phyloP scores from a whole-genome alignment of 805 yeast genomes.

The Saturnispora silvae region DNA sequence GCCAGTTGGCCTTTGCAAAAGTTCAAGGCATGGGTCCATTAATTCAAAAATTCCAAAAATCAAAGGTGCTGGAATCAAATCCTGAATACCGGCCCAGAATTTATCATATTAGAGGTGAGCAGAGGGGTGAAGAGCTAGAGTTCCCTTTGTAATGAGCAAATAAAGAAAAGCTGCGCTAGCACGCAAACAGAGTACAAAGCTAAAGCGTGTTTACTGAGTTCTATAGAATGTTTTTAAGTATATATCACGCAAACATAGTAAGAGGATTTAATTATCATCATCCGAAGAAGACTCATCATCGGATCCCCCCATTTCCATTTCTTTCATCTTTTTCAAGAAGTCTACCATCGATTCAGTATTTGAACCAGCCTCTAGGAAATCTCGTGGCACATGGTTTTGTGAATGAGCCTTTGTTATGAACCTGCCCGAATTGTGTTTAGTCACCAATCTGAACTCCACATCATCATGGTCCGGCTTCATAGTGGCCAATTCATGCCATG shows the following conservation, averaged over 20 bases:
- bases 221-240: too few relatives aligned
- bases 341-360: slow-evolving; percentile 63
- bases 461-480: slow-evolving; percentile 26
- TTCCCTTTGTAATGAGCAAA: too few relatives aligned
- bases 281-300: slow-evolving; percentile 7
- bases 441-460: slow-evolving; percentile 50
- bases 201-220: too few relatives aligned
- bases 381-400: slow-evolving; percentile 86
- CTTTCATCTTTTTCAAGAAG: slow-evolving; percentile 43
- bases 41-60: slow-evolving; percentile 37
- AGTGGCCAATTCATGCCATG: slow-evolving; percentile 69
- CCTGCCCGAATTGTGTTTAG: slow-evolving; percentile 58
- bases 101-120: slow-evolving; percentile 34
- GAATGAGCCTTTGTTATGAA: slow-evolving; percentile 77
- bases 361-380: slow-evolving; percentile 74
- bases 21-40: slow-evolving; percentile 38
- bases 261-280: neutral
- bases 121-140: slow-evolving; percentile 31
- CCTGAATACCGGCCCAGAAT: slow-evolving; percentile 38
- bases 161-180: too few relatives aligned
- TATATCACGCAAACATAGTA: too few relatives aligned
- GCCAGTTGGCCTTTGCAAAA: slow-evolving; percentile 42
- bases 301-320: slow-evolving; percentile 7
- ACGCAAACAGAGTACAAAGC: too few relatives aligned
- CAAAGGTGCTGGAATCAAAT: slow-evolving; percentile 37